Evolutionary conservation across 768 basidiomycete species (phyloP), one percentile per base, ranked within the genome.

Genomic region (Calocybe cyanea): DNA sequence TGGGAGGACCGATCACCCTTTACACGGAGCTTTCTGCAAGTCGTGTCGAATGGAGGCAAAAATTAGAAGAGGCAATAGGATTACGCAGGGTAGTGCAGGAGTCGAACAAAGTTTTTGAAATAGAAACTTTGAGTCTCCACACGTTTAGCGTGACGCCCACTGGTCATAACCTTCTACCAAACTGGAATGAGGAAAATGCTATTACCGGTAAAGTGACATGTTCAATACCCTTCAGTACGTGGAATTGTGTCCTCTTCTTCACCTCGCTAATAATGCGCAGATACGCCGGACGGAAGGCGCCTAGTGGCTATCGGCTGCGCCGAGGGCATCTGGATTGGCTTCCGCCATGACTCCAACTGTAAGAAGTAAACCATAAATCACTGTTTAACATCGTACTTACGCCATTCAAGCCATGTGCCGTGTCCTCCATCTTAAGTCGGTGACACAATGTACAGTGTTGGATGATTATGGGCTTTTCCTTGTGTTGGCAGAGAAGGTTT

Each of bases 391-490:
- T n/a, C n/a, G n/a, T 39, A 55, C 14, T 86, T 50, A 75, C 78
- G 56, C 7, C 36, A 18, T 21, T 28, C 14, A 42, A 93, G 91
- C 92, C 2, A 78, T 96, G 71, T 82, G 91, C 23, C 88, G 92
- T 32, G 94, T 98, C 17, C 71, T 97, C 1, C 95, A 97, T 60
- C 71, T 97, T 31, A 90, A 89, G 63, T 80, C 82, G 69, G 93
- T 98, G 24, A 91, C 92, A 2, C 92, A 96, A 56, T 91, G 90
- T 63, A 92, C 94, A 1, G 92, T 97, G 71, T 67, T 97, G 18
- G 92, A 95, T 53, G 91, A 95, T 52, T 96, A 96, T 63, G 90
- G 92, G n/a, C 85, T 97, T 53, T 92, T 99, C 72, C 75, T 98
- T 19, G 95, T 98, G 14, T 71, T 97, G 15, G 87, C 93, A 14